Conservation (phyloP, 495 filamentous ascomycete species). For the Bacidia gigantensis region DNA sequence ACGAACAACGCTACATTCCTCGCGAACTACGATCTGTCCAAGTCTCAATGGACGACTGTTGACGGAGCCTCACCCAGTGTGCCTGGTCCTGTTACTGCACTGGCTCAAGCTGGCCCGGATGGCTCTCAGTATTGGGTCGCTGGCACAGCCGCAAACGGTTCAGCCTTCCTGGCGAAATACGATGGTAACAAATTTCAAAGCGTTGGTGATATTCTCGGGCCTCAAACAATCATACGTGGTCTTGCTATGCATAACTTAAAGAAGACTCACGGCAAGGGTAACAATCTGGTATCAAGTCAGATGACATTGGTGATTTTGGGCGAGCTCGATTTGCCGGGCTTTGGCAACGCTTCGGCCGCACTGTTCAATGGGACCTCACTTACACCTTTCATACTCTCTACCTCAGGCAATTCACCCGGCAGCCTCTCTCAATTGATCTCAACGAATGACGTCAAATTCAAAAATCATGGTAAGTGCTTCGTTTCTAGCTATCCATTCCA, state of each 20-base stretch:
- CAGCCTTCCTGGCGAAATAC: slow-evolving; percentile 65
- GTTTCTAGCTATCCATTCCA: background rate
- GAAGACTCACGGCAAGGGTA: slow-evolving; percentile 45
- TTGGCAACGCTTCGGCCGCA: slow-evolving; percentile 76
- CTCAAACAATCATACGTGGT: slow-evolving; percentile 55
- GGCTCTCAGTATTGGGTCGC: slow-evolving; percentile 65
- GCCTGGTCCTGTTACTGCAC: slow-evolving; percentile 63
- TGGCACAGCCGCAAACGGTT: slow-evolving; percentile 50
- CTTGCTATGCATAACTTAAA: slow-evolving; percentile 67
- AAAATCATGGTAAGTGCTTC: slow-evolving; percentile 30
- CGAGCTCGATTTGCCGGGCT: slow-evolving; percentile 55
- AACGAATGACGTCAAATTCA: slow-evolving; percentile 55
- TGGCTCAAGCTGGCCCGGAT: slow-evolving; percentile 56
- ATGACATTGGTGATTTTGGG: slow-evolving; percentile 74
- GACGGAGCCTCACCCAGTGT: slow-evolving; percentile 46
- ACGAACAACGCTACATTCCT: slow-evolving; percentile 50
- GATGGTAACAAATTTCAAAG: slow-evolving; percentile 47
- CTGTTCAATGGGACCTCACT: slow-evolving; percentile 71
- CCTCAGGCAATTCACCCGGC: slow-evolving; percentile 48
- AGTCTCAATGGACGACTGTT: slow-evolving; percentile 49
- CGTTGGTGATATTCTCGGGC: slow-evolving; percentile 42
- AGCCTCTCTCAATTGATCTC: slow-evolving; percentile 69
- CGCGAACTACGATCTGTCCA: slow-evolving; percentile 56
- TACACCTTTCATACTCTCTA: slow-evolving; percentile 66
- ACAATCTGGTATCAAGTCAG: slow-evolving; percentile 45